phyloP scores from a whole-genome alignment of 208 protist species.

The Phytomonas sp. region DNA sequence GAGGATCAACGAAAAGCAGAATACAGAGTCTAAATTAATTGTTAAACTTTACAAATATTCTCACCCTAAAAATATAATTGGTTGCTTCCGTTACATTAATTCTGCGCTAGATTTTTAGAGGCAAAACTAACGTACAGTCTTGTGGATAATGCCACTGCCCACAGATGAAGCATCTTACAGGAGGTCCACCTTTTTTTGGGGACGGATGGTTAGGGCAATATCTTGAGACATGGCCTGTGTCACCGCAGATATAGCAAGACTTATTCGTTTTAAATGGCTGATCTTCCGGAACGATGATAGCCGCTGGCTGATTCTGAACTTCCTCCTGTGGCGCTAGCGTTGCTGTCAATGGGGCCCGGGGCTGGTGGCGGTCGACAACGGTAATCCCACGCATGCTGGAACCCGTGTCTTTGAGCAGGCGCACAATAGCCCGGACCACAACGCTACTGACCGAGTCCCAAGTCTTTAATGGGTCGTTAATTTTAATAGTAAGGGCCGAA shows the following conservation, averaged over 20 bases:
- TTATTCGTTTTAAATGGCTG: constrained; percentile 61
- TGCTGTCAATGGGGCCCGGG: constrained; percentile 43
- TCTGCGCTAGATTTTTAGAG: constrained; percentile 18
- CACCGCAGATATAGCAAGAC: constrained; percentile 70
- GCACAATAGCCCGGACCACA: constrained; percentile 77
- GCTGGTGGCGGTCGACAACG: constrained; percentile 64
- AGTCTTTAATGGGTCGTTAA: constrained; percentile 71
- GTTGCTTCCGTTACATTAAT: background rate
- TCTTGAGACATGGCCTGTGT: constrained; percentile 64
- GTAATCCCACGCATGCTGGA: constrained; percentile 25
- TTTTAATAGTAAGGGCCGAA: constrained; percentile 77
- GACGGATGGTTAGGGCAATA: constrained; percentile 57
- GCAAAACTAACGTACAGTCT: constrained; percentile 47
- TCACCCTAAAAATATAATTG: constrained; percentile 19
- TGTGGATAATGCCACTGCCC: constrained; percentile 83
- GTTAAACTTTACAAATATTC: constrained; percentile 1
- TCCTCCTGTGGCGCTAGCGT: constrained; percentile 10
- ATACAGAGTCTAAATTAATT: constrained; percentile 7
- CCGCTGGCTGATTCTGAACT: background rate
- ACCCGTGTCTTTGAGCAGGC: constrained; percentile 63
- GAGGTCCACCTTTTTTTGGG: constrained; percentile 48
- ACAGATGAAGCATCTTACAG: constrained; percentile 80
- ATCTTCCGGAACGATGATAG: constrained; percentile 16
- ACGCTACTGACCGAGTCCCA: constrained; percentile 80
- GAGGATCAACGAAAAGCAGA: background rate